A percentile compares a stretch with the other conserved stretches of the same genome.
phyloP scores from a whole-genome alignment of 257 asterid genomes.

The Nicotiana knightiana region DNA sequence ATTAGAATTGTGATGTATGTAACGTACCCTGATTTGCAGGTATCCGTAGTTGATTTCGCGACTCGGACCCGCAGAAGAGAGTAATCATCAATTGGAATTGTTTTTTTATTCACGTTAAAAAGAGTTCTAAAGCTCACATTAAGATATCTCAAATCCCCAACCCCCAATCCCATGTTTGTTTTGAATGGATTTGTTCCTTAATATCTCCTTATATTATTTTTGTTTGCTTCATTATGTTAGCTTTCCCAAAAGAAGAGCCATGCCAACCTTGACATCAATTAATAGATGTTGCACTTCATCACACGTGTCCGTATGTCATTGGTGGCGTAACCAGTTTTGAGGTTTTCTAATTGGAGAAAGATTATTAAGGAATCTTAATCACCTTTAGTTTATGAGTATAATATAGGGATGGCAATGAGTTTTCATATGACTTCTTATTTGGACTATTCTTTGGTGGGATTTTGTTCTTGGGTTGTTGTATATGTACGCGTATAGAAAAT shows the following conservation, averaged over 20 bases:
- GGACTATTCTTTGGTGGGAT: slow-evolving; percentile 24
- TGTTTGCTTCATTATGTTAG: background rate
- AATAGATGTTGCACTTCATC: slow-evolving; percentile 15
- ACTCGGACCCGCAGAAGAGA: too few species aligned
- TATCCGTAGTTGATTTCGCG: too few species aligned
- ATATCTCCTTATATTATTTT: background rate
- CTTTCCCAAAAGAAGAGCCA: slow-evolving; percentile 43
- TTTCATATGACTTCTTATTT: slow-evolving; percentile 42
- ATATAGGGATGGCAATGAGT: slow-evolving; percentile 24
- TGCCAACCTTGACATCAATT: slow-evolving; percentile 43
- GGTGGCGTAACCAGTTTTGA: slow-evolving; percentile 24
- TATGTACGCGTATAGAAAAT: slow-evolving; percentile 2
- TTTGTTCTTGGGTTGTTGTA: slow-evolving; percentile 28
- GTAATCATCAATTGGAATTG: too few species aligned
- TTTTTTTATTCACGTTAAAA: slow-evolving; percentile 6
- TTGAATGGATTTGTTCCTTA: slow-evolving; percentile 22
- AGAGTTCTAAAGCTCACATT: slow-evolving; percentile 22
- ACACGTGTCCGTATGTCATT: slow-evolving; percentile 30
- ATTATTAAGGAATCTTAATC: slow-evolving; percentile 43
- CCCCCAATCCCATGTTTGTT: slow-evolving; percentile 34
- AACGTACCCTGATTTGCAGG: too few species aligned
- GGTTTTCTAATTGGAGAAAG: slow-evolving; percentile 22
- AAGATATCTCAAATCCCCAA: slow-evolving; percentile 34
- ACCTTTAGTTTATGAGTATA: slow-evolving; percentile 21
- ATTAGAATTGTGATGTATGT: too few species aligned